Base-by-base conservation (phyloP, 1,284 basidiomycete genomes). In the Waitea zeae region DNA sequence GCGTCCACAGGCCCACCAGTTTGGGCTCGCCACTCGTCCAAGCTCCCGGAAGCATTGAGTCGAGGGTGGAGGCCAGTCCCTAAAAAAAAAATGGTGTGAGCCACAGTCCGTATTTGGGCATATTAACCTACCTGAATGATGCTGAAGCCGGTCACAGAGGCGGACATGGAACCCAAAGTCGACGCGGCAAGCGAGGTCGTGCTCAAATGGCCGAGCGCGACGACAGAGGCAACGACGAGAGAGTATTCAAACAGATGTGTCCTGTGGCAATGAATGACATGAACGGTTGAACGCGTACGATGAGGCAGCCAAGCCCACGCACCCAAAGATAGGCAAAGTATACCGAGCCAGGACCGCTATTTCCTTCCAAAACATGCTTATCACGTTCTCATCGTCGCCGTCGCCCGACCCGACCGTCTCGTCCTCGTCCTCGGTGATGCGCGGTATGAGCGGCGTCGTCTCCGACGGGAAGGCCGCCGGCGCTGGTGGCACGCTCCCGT, bases 1-100 rank as follows among this genome's bases (percentile, higher is more conserved):
- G 87, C 6, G 81, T 62, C 89, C 89, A 93, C 1, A 95, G 62
- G 3, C 89, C 89, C 17, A 96, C 88, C 1, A 87, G 63, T 7
- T 77, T 62, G 0, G 88, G 89, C 28, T 82, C 70, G 2, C 70
- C 54, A 7, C 83, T 86, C 0, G 89, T 90, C 82, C 88, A 96
- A 2, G 90, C 87, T 15, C 81, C 70, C 0, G 90, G 90, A 0
- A 96, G 66, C 46, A 95, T 67, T 0, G 90, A 89, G 47, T 96
- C 90, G 18, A 96, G 65, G 0, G 86, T n/a, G n/a, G n/a, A n/a
- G n/a, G n/a, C n/a, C n/a, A n/a, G n/a, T n/a, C n/a, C n/a, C n/a
- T n/a, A n/a, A n/a, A n/a, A n/a, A n/a, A n/a, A n/a, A n/a, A n/a
- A n/a, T n/a, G n/a, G n/a, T n/a, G n/a, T n/a, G n/a, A n/a, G n/a